A percentile compares a stretch with the other conserved stretches of the same genome.
Conservation (phyloP, 1,284 basidiomycete genomes). For the Ustilago shanxiensis region DNA sequence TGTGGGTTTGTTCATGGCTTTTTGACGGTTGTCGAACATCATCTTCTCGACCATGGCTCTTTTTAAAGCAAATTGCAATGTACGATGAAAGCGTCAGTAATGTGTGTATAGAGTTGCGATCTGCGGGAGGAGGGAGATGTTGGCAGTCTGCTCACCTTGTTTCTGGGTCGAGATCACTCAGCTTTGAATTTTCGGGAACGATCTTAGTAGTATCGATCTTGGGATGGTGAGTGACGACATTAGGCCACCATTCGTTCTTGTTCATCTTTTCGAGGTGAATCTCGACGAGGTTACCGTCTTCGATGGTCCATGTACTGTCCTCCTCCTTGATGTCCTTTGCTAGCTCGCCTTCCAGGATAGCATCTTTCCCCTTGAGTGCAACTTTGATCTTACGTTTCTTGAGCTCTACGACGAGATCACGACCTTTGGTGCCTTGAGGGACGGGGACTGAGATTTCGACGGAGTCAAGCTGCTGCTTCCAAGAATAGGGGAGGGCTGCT, state of each 20-base stretch:
- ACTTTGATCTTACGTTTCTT: slow-evolving; percentile 85
- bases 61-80: neutral
- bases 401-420: slow-evolving; percentile 81
- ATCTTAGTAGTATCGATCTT: slow-evolving; percentile 98
- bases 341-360: slow-evolving; percentile 83
- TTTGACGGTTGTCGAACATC: slow-evolving; percentile 99
- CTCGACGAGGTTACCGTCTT: slow-evolving; percentile 80
- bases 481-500: slow-evolving; percentile 88
- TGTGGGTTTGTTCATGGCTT: slow-evolving; percentile 89
- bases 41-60: slow-evolving; percentile 99
- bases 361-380: slow-evolving; percentile 85
- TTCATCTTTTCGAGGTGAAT: slow-evolving; percentile 90
- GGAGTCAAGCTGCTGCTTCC: slow-evolving; percentile 90
- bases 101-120: neutral
- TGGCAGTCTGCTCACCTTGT: slow-evolving; percentile 77
- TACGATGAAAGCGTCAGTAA: neutral
- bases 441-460: slow-evolving; percentile 87
- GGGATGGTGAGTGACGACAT: slow-evolving; percentile 92
- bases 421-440: slow-evolving; percentile 85
- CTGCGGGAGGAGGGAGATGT: neutral
- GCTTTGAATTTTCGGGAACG: slow-evolving; percentile 91
- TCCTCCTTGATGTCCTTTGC: slow-evolving; percentile 94
- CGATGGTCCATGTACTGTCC: slow-evolving; percentile 96
- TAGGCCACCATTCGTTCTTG: slow-evolving; percentile 95
- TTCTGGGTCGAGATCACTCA: slow-evolving; percentile 94